phyloP scores from a whole-genome alignment of 306 rosid species.

The Cyclanthera cordifolia region DNA sequence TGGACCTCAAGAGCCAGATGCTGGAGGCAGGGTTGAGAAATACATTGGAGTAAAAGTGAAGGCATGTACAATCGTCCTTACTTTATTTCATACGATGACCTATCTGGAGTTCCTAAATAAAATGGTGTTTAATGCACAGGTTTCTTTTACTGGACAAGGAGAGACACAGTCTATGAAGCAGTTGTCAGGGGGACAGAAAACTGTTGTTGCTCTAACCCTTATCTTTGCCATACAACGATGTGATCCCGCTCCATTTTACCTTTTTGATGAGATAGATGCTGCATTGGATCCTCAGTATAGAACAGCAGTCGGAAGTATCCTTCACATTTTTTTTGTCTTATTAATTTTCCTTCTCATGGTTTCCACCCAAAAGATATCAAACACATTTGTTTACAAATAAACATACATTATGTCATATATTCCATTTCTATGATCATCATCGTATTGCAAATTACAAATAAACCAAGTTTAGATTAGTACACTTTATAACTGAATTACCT shows the following conservation, averaged over 20 bases:
- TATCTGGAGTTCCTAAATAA: background rate
- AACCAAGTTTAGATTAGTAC: no score
- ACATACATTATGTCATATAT: background rate
- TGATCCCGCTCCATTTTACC: constrained; percentile 98
- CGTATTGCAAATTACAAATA: no score
- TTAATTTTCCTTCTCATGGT: constrained; percentile 4
- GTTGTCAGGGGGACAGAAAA: constrained; percentile 95
- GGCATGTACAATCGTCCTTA: constrained; percentile 33
- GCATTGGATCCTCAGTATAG: constrained; percentile 98
- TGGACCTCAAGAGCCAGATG: constrained; percentile 68
- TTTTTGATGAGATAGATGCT: constrained; percentile 94
- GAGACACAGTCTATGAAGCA: constrained; percentile 99
- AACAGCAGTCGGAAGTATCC: constrained; percentile 99
- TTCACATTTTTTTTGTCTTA: constrained; percentile 15
- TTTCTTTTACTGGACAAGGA: constrained; percentile 96
- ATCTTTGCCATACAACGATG: constrained; percentile 98
- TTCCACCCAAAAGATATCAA: background rate
- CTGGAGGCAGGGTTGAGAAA: constrained; percentile 88
- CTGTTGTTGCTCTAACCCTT: constrained; percentile 95
- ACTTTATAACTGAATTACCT: no score
- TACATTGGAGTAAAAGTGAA: constrained; percentile 97
- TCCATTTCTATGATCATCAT: constrained; percentile 5
- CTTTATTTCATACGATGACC: background rate
- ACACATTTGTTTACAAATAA: no score
- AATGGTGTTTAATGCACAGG: constrained; percentile 44